These are phyloP conservation scores for Parathielavia appendiculata DNA, from an alignment of 495 filamentous ascomycete genomes.

Conservation along the genomic window DNA sequence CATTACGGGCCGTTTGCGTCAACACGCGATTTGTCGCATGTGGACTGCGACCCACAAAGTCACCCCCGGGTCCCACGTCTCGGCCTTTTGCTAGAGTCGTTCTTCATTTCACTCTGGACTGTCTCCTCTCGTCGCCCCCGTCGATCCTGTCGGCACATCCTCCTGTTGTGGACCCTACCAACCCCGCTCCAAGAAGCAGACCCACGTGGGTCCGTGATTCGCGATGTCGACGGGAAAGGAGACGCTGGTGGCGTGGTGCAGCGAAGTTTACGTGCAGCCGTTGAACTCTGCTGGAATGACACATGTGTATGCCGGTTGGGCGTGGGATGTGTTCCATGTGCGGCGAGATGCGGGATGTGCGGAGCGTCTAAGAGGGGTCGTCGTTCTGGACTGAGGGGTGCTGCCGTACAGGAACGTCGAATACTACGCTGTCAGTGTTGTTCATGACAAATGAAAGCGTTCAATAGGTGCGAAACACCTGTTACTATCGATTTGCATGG, in stretches of 20 bases:
- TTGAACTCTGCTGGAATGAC: background rate
- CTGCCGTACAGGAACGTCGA: no score
- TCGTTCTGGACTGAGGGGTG: background rate
- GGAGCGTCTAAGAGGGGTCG: background rate
- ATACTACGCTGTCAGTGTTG: no score
- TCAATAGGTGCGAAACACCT: no score
- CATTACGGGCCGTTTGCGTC: slow-evolving; percentile 12
- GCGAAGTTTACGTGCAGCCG: background rate
- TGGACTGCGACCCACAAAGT: slow-evolving; percentile 1
- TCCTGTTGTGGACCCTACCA: slow-evolving; percentile 9
- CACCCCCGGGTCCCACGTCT: slow-evolving; percentile 11
- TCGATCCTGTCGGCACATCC: background rate
- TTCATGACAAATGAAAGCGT: no score
- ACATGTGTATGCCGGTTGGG: background rate
- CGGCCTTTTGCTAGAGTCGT: background rate
- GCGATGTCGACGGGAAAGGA: background rate
- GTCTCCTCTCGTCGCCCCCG: slow-evolving; percentile 3
- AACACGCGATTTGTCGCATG: background rate
- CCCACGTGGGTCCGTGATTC: slow-evolving; percentile 24
- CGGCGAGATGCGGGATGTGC: background rate
- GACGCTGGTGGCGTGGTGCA: background rate
- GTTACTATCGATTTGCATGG: no score
- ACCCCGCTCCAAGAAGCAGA: slow-evolving; percentile 15
- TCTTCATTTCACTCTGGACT: background rate
- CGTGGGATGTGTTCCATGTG: background rate